These are phyloP conservation scores for Murraya paniculata DNA, from an alignment of 345 rosid genomes.

Conservation along the genomic window DNA sequence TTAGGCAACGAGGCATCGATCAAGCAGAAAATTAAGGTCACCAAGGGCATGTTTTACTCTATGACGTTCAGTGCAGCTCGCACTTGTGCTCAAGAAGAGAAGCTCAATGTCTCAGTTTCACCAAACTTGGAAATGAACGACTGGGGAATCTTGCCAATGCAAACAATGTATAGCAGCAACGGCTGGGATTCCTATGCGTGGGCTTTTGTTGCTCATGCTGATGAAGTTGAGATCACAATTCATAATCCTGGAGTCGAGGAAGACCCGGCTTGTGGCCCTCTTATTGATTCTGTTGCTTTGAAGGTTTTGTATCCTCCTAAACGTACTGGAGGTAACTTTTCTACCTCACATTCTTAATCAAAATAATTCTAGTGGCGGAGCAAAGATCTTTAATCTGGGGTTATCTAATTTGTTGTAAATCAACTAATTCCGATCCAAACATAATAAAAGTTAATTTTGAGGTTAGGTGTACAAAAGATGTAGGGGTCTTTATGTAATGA, in stretches of 20 bases:
- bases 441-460: too few relatives aligned
- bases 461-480: not conserved
- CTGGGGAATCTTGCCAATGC: constrained; percentile 69
- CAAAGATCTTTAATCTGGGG: too few relatives aligned
- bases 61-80: constrained; percentile 74
- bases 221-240: constrained; percentile 41
- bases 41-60: constrained; percentile 47
- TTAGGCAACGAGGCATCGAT: constrained; percentile 78
- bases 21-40: constrained; percentile 53
- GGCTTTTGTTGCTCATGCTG: constrained; percentile 60
- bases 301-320: constrained; percentile 49
- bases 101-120: constrained; percentile 61
- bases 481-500: not conserved
- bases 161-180: constrained; percentile 77
- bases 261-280: constrained; percentile 81
- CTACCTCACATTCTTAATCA: not conserved
- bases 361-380: too few relatives aligned
- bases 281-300: constrained; percentile 63
- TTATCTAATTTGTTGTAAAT: too few relatives aligned
- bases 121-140: constrained; percentile 41
- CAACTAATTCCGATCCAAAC: too few relatives aligned
- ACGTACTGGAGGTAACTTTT: constrained; percentile 34
- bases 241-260: constrained; percentile 79
- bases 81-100: constrained; percentile 86
- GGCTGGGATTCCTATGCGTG: constrained; percentile 88